Evolutionary conservation across 352 stramenopile species (phyloP), one percentile per base, ranked within the genome.

Genomic region (Pythium apleroticum): DNA sequence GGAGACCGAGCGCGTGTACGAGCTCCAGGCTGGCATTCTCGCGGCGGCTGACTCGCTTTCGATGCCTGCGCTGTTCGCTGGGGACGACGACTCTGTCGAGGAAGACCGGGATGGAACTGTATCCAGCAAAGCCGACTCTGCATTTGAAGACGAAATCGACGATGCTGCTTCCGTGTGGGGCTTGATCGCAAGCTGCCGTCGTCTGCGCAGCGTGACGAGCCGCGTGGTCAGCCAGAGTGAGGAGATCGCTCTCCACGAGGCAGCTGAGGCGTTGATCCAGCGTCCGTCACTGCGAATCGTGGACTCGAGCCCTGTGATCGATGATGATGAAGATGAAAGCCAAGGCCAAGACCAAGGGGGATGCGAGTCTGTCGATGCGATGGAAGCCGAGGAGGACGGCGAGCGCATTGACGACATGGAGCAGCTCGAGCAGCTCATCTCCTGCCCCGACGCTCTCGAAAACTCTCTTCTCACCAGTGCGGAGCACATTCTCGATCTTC

Each of bases 251-350:
- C 61, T 88, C 28, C 69, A 84, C 45, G 66, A 72, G 0, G 77
- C 76, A 12, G 77, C 77, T 0, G 71, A 78, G 35, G 69, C 69
- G 24, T 46, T 90, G 22, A 84, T 84, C n/a, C 72, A 81, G 52
- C 73, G 72, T 4, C 76, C 74, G 28, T 72, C 67, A 2, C 59
- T 88, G 25, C 66, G 70, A 10, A 52, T 57, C 22, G 20, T n/a
- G 28, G 22, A 45, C 9, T 19, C 39, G 17, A 46, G 39, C 17
- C 39, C 39, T 24, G 17, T 12, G 39, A 46, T 46, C 24, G 39
- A 46, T 15, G 39, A 46, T 12, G 15, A 46, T 24, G 39, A 46
- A 15, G 39, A 46, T 3, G 19, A 24, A 8, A 14, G 9, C 19
- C 5, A 24, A 3, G 4, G 1, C 1, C 17, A 17, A 46, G 2